Conservation (phyloP, 805 yeast species). For the Starmerella vaccinii region DNA sequence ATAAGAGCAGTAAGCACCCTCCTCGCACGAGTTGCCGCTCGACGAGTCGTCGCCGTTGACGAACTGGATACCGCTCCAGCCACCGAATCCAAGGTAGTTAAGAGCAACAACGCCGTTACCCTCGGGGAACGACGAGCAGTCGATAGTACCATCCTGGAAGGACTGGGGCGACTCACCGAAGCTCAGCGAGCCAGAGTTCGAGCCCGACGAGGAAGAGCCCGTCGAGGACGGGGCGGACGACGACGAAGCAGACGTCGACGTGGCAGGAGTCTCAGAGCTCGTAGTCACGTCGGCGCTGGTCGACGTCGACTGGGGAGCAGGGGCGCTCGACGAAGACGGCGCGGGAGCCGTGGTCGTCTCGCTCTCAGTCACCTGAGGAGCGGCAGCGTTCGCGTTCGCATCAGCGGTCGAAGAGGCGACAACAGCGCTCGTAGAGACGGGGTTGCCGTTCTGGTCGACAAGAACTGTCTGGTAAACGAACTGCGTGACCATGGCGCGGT, state of each 20-base stretch:
- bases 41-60: constrained; percentile 50
- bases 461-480: constrained; percentile 40
- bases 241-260: constrained; percentile 25
- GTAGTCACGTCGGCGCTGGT: constrained; percentile 25
- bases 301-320: constrained; percentile 28
- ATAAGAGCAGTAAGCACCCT: constrained; percentile 91
- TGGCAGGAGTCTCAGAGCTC: constrained; percentile 24
- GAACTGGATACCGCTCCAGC: constrained; percentile 66
- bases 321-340: neutral
- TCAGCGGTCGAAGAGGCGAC: constrained; percentile 26
- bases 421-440: constrained; percentile 33
- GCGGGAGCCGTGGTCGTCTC: constrained; percentile 11
- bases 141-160: constrained; percentile 63
- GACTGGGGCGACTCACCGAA: constrained; percentile 48
- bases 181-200: constrained; percentile 35
- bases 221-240: constrained; percentile 28
- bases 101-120: constrained; percentile 77
- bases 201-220: constrained; percentile 29
- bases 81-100: constrained; percentile 66
- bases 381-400: constrained; percentile 1
- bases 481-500: constrained; percentile 37
- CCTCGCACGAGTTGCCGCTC: constrained; percentile 56
- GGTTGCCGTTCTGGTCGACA: constrained; percentile 34
- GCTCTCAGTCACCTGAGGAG: constrained; percentile 22
- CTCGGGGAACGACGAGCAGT: constrained; percentile 61